Evolutionary conservation across 2,329 filamentous ascomycete genomes (phyloP).

Genomic region (Penicillium sp.): DNA sequence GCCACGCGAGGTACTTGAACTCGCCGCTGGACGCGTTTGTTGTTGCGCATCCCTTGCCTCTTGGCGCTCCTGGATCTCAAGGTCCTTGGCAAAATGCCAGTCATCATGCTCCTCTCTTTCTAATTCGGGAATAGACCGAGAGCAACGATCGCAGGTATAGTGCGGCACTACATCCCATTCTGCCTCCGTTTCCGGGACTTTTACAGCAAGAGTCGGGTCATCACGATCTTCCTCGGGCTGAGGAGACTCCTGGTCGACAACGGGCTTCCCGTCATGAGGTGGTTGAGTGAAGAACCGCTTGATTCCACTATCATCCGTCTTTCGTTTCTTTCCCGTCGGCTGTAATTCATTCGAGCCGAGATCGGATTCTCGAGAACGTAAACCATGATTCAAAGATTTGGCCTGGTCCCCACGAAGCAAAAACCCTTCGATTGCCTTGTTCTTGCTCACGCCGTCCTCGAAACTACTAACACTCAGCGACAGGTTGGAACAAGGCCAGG

Average conservation of each 20-base stretch:
- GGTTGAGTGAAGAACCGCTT: conserved; percentile 60
- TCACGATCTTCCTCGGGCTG: not conserved
- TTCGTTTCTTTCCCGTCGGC: conserved; percentile 47
- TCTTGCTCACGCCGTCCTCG: conserved; percentile 81
- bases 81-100: conserved; percentile 90
- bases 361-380: conserved; percentile 20
- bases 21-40: conserved; percentile 9
- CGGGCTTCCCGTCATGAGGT: conserved; percentile 1
- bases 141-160: conserved; percentile 67
- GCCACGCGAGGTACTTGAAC: conserved; percentile 15
- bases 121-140: conserved; percentile 57
- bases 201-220: not conserved
- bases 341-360: conserved; percentile 15
- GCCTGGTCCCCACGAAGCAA: conserved; percentile 68
- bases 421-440: conserved; percentile 83
- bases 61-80: conserved; percentile 67
- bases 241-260: not conserved
- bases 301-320: conserved; percentile 55
- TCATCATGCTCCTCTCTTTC: conserved; percentile 79
- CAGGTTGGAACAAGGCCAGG: conserved; percentile 91
- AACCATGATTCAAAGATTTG: conserved; percentile 44
- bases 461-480: conserved; percentile 89
- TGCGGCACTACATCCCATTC: not conserved
- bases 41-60: conserved; percentile 25
- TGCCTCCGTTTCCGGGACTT: not conserved